Conservation (phyloP, 192 early-diverging fungal genomes). For the Phycomyces blakesleeanus region DNA sequence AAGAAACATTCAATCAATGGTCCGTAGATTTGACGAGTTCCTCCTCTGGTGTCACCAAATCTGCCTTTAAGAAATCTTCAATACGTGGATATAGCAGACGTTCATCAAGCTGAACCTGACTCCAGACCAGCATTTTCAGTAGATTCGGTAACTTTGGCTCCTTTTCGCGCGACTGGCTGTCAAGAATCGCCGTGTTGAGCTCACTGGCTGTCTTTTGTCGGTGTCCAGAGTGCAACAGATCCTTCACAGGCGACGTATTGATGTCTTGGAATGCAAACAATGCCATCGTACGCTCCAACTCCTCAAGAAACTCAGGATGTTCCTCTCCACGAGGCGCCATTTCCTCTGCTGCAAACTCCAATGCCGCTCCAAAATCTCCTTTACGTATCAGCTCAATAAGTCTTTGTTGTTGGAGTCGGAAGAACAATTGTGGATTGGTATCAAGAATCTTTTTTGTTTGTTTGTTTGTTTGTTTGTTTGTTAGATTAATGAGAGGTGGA, state of each 20-base stretch:
- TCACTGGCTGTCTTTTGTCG: conserved; percentile 91
- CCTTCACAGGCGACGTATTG: conserved; percentile 70
- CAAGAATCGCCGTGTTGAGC: conserved; percentile 89
- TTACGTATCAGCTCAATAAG: conserved; percentile 92
- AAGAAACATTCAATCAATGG: too few relatives aligned
- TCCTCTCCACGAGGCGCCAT: conserved; percentile 97
- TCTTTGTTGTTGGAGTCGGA: conserved; percentile 95
- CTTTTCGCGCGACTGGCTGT: conserved; percentile 85
- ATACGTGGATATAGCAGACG: conserved; percentile 81
- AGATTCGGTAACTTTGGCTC: conserved; percentile 92
- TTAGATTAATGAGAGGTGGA: background rate
- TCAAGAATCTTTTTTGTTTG: conserved; percentile 72
- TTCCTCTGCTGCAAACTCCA: conserved; percentile 97
- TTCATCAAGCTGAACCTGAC: conserved; percentile 90
- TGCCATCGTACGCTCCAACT: conserved; percentile 95
- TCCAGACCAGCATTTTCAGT: conserved; percentile 90
- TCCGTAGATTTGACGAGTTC: background rate
- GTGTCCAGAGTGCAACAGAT: conserved; percentile 85
- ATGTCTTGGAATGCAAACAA: conserved; percentile 88
- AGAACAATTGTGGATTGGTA: conserved; percentile 88
- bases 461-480: background rate
- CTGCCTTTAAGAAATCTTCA: conserved; percentile 75
- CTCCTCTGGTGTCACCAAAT: conserved; percentile 49
- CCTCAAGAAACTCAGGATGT: conserved; percentile 92
- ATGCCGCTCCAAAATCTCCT: conserved; percentile 75